These are phyloP conservation scores for Solanum habrochaites DNA, from an alignment of 257 asterid genomes.

Conservation along the genomic window DNA sequence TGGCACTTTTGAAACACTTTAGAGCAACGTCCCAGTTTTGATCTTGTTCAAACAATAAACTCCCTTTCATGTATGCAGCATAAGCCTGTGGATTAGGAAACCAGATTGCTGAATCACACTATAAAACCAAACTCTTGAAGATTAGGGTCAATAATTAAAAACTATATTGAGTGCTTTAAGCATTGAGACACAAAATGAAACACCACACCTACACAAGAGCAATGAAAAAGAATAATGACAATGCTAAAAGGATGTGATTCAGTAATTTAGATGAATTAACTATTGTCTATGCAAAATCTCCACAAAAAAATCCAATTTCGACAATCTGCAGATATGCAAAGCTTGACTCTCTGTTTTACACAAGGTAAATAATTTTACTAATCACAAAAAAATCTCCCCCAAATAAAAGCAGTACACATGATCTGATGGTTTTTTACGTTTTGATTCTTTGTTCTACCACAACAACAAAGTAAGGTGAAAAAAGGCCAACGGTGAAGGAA, in stretches of 20 bases:
- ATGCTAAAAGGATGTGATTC: not conserved
- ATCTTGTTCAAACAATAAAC: slow-evolving; percentile 86
- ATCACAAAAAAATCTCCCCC: not conserved
- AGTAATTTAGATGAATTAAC: not conserved
- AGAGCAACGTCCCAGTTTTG: slow-evolving; percentile 85
- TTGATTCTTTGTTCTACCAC: not conserved
- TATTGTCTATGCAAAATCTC: not conserved
- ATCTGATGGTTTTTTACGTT: not conserved
- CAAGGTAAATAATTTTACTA: not conserved
- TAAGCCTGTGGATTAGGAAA: slow-evolving; percentile 55
- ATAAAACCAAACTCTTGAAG: not conserved
- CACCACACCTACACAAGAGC: not conserved
- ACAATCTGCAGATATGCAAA: not conserved
- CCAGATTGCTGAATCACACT: not conserved
- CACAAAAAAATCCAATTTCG: not conserved
- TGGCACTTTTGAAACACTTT: slow-evolving; percentile 86
- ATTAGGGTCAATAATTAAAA: not conserved
- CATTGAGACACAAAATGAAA: not conserved
- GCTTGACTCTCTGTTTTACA: not conserved
- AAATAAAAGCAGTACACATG: not conserved
- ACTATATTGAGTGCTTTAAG: not conserved
- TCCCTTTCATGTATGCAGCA: slow-evolving; percentile 92
- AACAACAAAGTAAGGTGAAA: not conserved
- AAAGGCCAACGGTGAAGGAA: not conserved
- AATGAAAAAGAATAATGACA: not conserved